phyloP scores from a whole-genome alignment of 176 grass and related monocot species.

The Rhynchospora pubera region DNA sequence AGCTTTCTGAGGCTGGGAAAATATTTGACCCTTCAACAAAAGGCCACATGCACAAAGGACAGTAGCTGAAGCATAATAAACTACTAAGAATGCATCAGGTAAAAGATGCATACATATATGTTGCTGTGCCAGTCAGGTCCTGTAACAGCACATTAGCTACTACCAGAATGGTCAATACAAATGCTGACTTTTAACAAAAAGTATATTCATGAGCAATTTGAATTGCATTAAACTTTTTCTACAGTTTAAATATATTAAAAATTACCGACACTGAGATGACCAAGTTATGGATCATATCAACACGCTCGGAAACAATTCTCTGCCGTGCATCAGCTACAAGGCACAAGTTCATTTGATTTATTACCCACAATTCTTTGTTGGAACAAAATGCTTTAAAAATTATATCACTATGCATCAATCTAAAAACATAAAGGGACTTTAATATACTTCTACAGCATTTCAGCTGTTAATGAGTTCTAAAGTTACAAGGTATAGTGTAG shows the following conservation, averaged over 20 bases:
- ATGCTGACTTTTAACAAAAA: not conserved
- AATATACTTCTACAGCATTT: not conserved
- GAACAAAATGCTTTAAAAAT: not conserved
- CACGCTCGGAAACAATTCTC: conserved; percentile 85
- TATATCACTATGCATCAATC: not conserved
- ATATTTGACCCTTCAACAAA: not conserved
- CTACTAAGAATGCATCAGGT: not conserved
- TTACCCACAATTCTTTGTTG: not conserved
- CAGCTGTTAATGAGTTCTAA: not conserved
- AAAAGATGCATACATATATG: not conserved
- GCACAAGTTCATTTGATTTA: conserved; percentile 27
- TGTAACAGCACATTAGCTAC: not conserved
- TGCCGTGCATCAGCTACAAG: conserved; percentile 91
- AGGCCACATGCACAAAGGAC: not conserved
- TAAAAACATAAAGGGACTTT: not conserved
- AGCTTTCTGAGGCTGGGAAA: not conserved
- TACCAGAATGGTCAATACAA: conserved; percentile 5
- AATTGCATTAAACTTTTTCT: not conserved
- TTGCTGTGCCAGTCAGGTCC: not conserved
- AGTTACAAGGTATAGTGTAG: not conserved
- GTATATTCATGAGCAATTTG: not conserved
- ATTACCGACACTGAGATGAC: conserved; percentile 95
- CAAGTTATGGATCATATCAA: conserved; percentile 86
- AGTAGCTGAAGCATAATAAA: not conserved
- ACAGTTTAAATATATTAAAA: not conserved